Conservation (phyloP, 2,329 filamentous ascomycete genomes). For the Daldinia eschscholtzii region DNA sequence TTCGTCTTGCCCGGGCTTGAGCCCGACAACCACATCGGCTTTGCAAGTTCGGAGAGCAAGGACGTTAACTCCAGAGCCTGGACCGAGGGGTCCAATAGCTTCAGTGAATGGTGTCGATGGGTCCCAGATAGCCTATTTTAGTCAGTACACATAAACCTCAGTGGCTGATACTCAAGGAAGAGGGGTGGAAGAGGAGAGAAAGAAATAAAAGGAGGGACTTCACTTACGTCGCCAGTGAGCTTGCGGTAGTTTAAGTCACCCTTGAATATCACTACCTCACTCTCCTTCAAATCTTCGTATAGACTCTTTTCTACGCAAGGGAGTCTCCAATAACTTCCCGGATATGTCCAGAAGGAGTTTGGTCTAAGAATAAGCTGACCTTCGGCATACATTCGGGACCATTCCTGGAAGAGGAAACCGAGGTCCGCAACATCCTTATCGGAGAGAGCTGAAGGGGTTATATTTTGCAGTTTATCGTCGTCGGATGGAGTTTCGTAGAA, state of each 20-base stretch:
- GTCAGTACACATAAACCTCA: conserved; percentile 9
- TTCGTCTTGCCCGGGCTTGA: conserved; percentile 87
- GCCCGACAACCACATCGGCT: conserved; percentile 92
- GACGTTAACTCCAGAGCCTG: conserved; percentile 83
- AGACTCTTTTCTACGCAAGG: conserved; percentile 76
- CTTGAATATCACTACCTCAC: conserved; percentile 95
- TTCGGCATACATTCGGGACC: conserved; percentile 83
- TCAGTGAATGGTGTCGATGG: conserved; percentile 86
- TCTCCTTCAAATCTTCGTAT: conserved; percentile 81
- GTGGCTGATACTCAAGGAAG: background rate
- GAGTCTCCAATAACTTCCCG: conserved; percentile 89
- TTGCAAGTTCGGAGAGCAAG: conserved; percentile 95
- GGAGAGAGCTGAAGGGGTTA: conserved; percentile 71
- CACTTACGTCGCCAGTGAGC: conserved; percentile 84
- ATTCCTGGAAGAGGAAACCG: conserved; percentile 83
- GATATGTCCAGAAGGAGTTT: conserved; percentile 91
- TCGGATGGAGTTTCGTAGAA: conserved; percentile 85
- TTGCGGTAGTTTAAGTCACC: conserved; percentile 98
- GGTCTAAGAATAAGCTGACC: conserved; percentile 86
- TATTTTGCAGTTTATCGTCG: conserved; percentile 70
- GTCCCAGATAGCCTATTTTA: conserved; percentile 78
- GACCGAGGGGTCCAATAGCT: conserved; percentile 88
- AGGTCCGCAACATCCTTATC: conserved; percentile 77
- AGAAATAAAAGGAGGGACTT: background rate
- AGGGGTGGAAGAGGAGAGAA: too few species aligned